Percentiles rank a stretch among this genome's conserved stretches.
Evolutionary conservation across 768 basidiomycete species (phyloP).

Genomic region (Cystobasidium onofrii): DNA sequence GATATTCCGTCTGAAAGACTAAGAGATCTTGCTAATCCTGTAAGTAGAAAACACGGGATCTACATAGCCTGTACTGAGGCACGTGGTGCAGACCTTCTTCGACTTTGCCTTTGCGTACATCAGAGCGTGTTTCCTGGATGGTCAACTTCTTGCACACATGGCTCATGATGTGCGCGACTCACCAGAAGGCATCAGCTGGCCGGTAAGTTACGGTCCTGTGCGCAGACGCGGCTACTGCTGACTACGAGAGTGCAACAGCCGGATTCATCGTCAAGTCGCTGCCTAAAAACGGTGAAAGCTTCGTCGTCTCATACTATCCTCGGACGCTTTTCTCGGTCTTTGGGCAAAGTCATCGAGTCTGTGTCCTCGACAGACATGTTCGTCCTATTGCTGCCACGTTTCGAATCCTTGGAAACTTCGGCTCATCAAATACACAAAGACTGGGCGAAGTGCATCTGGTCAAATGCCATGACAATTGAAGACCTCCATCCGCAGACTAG

Average conservation of each 20-base stretch:
- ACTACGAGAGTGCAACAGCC: not conserved
- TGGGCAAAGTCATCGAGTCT: slow-evolving; percentile 36
- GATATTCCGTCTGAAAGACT: slow-evolving; percentile 10
- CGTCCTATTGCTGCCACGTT: not conserved
- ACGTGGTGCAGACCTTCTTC: slow-evolving; percentile 32
- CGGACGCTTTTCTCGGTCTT: slow-evolving; percentile 36
- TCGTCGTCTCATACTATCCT: slow-evolving; percentile 23
- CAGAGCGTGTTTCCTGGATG: slow-evolving; percentile 30
- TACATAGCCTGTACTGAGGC: not conserved
- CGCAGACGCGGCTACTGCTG: not conserved
- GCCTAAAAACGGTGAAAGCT: not conserved
- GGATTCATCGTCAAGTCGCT: not conserved
- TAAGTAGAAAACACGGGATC: not conserved
- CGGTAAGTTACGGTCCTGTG: not conserved
- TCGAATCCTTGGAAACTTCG: slow-evolving; percentile 1
- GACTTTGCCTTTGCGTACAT: slow-evolving; percentile 14
- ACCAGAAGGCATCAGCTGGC: slow-evolving; percentile 28
- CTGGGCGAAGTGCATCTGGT: slow-evolving; percentile 35
- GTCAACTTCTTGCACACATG: slow-evolving; percentile 33
- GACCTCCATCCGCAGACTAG: slow-evolving; percentile 32
- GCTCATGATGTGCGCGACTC: slow-evolving; percentile 22
- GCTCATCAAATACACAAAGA: not conserved
- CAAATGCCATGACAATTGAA: slow-evolving; percentile 24
- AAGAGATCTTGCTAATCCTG: not conserved
- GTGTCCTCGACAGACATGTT: slow-evolving; percentile 17